phyloP scores from a whole-genome alignment of 1,284 basidiomycete genomes.

The Tilletia walkeri region DNA sequence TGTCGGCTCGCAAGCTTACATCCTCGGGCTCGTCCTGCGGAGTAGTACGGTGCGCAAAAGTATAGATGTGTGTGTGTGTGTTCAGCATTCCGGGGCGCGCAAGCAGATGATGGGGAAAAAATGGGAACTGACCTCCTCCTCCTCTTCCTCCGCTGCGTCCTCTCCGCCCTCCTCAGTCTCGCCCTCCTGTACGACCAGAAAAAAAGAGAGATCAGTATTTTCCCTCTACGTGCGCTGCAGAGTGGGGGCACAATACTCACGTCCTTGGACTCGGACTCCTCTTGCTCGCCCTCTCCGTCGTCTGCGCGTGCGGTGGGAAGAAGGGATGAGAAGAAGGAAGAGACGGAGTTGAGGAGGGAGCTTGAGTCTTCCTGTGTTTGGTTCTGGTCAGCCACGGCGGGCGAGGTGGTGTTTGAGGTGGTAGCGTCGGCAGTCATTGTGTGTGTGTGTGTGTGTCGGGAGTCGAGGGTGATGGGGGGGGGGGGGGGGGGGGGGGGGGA shows the following conservation, averaged over 20 bases:
- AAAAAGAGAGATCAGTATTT: conserved; percentile 19
- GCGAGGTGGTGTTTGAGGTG: neutral
- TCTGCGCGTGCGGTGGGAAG: conserved; percentile 38
- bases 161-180: conserved; percentile 24
- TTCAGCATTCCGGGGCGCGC: neutral
- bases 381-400: neutral
- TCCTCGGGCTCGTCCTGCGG: conserved; percentile 49
- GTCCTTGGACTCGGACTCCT: conserved; percentile 20
- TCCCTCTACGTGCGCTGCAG: neutral
- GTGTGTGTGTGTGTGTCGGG: neutral
- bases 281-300: conserved; percentile 22
- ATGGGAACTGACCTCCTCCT: conserved; percentile 37
- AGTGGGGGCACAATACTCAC: neutral
- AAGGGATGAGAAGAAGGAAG: conserved; percentile 40
- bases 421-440: neutral
- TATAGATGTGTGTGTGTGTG: neutral
- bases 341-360: conserved; percentile 35
- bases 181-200: conserved; percentile 14
- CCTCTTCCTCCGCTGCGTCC: conserved; percentile 41
- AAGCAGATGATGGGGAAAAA: conserved; percentile 23
- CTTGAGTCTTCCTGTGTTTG: conserved; percentile 5
- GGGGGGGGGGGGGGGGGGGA: neutral
- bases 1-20: conserved; percentile 29
- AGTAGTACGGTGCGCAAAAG: conserved; percentile 2
- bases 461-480: neutral